These are phyloP conservation scores for Coccinonectria pachysandricola DNA, from an alignment of 2,329 filamentous ascomycete species.

Conservation along the genomic window DNA sequence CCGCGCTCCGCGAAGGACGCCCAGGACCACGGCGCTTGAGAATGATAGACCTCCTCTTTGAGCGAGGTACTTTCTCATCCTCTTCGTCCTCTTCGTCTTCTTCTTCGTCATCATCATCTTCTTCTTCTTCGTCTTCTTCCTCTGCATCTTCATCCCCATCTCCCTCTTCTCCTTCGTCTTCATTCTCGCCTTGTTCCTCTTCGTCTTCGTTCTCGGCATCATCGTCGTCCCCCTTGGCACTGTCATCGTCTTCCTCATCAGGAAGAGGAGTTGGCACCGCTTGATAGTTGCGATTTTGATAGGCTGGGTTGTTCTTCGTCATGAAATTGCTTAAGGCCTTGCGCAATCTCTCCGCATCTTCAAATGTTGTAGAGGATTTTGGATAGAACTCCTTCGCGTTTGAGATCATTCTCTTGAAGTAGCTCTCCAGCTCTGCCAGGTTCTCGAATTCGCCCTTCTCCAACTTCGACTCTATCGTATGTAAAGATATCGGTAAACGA, in stretches of 20 bases:
- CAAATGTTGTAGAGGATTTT: conserved; percentile 60
- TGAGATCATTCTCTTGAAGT: conserved; percentile 76
- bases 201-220: conserved; percentile 20
- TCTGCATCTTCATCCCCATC: conserved; percentile 22
- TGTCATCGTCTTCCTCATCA: conserved; percentile 21
- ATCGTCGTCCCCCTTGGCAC: conserved; percentile 20
- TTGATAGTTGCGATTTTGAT: conserved; percentile 56
- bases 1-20: conserved; percentile 24
- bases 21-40: conserved; percentile 28
- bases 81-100: conserved; percentile 23
- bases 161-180: conserved; percentile 21
- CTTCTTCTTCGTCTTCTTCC: conserved; percentile 17
- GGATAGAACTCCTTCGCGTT: conserved; percentile 82
- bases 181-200: conserved; percentile 24
- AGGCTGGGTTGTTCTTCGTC: conserved; percentile 78
- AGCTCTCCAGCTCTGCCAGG: conserved; percentile 68
- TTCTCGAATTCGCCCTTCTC: conserved; percentile 56
- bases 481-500: conserved; percentile 67
- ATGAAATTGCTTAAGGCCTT: conserved; percentile 84
- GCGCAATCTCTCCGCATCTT: conserved; percentile 76
- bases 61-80: conserved; percentile 19
- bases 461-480: conserved; percentile 67
- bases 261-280: conserved; percentile 66
- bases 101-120: conserved; percentile 16
- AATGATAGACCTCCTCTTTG: conserved; percentile 28